A percentile compares a stretch with the other conserved stretches of the same genome.
Conservation (phyloP, 2,329 filamentous ascomycete species). For the Grosmannia clavigera region DNA sequence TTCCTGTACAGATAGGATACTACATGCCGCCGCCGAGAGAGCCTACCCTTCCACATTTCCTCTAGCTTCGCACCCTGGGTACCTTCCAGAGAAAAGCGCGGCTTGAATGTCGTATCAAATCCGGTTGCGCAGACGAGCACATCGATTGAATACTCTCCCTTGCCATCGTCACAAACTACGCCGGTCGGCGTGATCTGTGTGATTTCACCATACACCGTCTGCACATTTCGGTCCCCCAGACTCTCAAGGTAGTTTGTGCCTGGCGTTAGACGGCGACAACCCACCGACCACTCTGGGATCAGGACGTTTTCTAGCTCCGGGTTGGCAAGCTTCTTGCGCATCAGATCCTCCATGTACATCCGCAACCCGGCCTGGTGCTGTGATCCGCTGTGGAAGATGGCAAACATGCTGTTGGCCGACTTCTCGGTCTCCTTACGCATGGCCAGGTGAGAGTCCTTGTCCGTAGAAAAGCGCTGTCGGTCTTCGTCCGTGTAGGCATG, state of each 20-base stretch:
- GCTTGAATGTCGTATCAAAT: conserved; percentile 20
- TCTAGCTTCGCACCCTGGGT: conserved; percentile 9
- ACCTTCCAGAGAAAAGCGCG: conserved; percentile 19
- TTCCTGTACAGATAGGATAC: no score
- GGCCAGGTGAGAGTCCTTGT: no score
- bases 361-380: conserved; percentile 22
- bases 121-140: conserved; percentile 25
- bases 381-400: no score
- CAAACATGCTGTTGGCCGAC: neutral
- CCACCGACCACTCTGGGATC: conserved; percentile 29
- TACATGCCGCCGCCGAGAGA: no score
- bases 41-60: conserved; percentile 13
- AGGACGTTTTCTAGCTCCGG: conserved; percentile 22
- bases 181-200: conserved; percentile 19
- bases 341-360: conserved; percentile 25
- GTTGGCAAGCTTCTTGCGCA: conserved; percentile 23
- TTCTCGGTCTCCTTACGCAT: no score
- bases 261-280: conserved; percentile 29
- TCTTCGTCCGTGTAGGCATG: conserved; percentile 11
- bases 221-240: conserved; percentile 30
- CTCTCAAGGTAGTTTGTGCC: conserved; percentile 30
- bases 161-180: conserved; percentile 17
- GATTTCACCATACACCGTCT: conserved; percentile 25
- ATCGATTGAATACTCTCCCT: conserved; percentile 16
- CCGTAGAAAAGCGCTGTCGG: conserved; percentile 6